Percentiles rank a stretch among this genome's conserved stretches.
Evolutionary conservation across 371 early-diverging fungal genomes (phyloP).

Genomic region (Mortierella sp.): DNA sequence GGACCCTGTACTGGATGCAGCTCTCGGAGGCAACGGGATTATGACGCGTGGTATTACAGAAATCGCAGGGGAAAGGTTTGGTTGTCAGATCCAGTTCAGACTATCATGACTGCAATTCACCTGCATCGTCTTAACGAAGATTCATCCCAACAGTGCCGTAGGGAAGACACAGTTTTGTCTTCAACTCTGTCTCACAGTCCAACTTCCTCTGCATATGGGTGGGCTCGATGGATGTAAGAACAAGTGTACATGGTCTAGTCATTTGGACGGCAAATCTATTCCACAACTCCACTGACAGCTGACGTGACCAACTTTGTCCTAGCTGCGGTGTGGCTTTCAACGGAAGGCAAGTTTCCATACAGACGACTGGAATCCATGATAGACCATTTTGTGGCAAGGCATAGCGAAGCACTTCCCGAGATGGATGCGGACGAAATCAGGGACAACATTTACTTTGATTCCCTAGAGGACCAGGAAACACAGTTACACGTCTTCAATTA

Average conservation of each 20-base stretch:
- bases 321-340: constrained; percentile 70
- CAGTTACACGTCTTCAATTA: constrained; percentile 77
- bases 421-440: constrained; percentile 29
- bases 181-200: constrained; percentile 77
- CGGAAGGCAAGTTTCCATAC: constrained; percentile 72
- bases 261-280: not conserved
- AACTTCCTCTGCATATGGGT: constrained; percentile 65
- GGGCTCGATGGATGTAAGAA: constrained; percentile 68
- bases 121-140: no score
- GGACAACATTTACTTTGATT: constrained; percentile 68
- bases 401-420: constrained; percentile 23
- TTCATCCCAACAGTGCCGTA: constrained; percentile 65
- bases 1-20: constrained; percentile 60
- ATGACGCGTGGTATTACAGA: constrained; percentile 68
- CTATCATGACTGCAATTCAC: not conserved
- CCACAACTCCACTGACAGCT: not conserved
- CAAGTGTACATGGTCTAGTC: not conserved
- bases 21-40: constrained; percentile 68
- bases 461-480: constrained; percentile 73
- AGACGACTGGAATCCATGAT: constrained; percentile 61
- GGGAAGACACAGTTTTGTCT: constrained; percentile 89
- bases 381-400: constrained; percentile 45
- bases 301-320: no score
- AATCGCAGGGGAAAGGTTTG: constrained; percentile 71
- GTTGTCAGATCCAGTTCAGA: not conserved